A percentile compares a stretch with the other conserved stretches of the same genome.
These are phyloP conservation scores for Saccharomycopsis olivae DNA, from an alignment of 805 yeast species.

Conservation along the genomic window DNA sequence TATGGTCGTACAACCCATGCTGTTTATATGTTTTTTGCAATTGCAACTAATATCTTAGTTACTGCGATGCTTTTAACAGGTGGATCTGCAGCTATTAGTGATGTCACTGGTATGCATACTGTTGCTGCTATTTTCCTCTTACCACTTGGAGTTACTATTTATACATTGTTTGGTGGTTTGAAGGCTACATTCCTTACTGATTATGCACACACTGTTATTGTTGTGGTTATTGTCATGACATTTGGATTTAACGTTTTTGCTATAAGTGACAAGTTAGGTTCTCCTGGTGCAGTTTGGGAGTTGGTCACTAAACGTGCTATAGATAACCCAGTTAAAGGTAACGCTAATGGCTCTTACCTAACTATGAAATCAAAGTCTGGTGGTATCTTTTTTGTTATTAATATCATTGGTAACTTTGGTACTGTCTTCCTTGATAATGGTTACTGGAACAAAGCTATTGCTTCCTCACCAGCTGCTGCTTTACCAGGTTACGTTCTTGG, in stretches of 20 bases:
- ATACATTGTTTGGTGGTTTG: constrained; percentile 73
- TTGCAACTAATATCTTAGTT: constrained; percentile 81
- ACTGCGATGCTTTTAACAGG: constrained; percentile 90
- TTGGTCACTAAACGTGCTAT: constrained; percentile 49
- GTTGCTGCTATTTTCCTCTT: constrained; percentile 75
- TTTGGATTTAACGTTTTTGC: constrained; percentile 77
- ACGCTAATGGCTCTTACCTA: constrained; percentile 76
- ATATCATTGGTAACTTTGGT: constrained; percentile 82
- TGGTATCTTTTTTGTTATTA: constrained; percentile 83
- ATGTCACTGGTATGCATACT: constrained; percentile 73
- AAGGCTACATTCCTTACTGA: constrained; percentile 77
- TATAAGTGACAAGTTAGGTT: constrained; percentile 58
- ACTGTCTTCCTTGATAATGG: constrained; percentile 82
- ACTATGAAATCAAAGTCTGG: constrained; percentile 83
- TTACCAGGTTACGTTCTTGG: constrained; percentile 83
- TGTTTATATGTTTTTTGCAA: constrained; percentile 65
- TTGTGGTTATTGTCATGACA: constrained; percentile 65
- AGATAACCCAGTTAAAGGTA: constrained; percentile 60
- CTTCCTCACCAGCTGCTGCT: constrained; percentile 74
- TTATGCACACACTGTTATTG: constrained; percentile 70
- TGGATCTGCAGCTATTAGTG: constrained; percentile 73
- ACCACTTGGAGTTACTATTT: constrained; percentile 69
- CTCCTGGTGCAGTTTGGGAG: constrained; percentile 76
- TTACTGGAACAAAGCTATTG: constrained; percentile 83
- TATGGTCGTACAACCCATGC: constrained; percentile 71